Evolutionary conservation across 164 flowering plant species (phyloP).

Genomic region (Liquidambar formosana): DNA sequence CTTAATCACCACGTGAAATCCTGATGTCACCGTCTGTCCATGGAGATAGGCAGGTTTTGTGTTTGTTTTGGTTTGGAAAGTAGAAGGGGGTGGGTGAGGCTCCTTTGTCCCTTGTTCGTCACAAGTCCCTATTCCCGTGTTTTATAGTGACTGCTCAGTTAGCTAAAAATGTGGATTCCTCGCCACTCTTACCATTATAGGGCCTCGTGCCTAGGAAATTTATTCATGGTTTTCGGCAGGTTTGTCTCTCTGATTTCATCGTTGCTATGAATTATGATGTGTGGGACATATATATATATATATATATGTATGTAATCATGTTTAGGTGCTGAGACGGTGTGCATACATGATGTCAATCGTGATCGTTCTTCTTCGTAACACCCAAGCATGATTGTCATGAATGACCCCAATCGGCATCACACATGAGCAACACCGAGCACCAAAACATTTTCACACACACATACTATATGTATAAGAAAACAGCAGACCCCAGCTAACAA

Average conservation of each 20-base stretch:
- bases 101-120: constrained; percentile 2
- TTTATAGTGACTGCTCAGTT: constrained; percentile 11
- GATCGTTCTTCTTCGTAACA: too few species aligned
- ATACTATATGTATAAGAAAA: too few species aligned
- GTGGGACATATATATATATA: too few species aligned
- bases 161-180: constrained; percentile 20
- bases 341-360: too few species aligned
- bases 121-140: constrained; percentile 2
- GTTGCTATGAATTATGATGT: too few species aligned
- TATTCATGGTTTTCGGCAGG: neutral
- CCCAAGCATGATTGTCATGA: too few species aligned
- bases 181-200: neutral
- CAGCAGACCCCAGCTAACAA: too few species aligned
- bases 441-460: too few species aligned
- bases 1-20: neutral
- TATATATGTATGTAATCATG: too few species aligned
- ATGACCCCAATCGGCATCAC: too few species aligned
- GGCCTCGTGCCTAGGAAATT: neutral
- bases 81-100: neutral
- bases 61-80: constrained; percentile 10
- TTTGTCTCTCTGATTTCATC: neutral
- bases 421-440: too few species aligned
- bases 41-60: constrained; percentile 1
- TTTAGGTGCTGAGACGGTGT: too few species aligned
- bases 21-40: neutral